Evolutionary conservation across 2,329 filamentous ascomycete species (phyloP), one percentile per base, ranked within the genome.

Genomic region (Paecilomyces variotii): DNA sequence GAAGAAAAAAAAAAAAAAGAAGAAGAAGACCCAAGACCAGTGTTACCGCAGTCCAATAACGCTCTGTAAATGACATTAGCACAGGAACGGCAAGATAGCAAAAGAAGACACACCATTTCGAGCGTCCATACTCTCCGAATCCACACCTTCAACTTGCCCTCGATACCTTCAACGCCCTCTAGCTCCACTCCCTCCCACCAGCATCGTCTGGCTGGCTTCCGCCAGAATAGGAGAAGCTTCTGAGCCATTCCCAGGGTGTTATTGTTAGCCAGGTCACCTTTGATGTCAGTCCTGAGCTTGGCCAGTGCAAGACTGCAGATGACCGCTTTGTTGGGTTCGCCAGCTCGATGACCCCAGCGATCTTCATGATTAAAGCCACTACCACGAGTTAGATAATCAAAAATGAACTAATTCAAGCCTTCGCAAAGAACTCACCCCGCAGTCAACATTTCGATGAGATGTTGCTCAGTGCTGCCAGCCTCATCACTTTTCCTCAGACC

Each of bases 131-230:
- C 94, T 68, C 94, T 85, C 70, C 94, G 84, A 72, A 99, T 97
- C 94, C 94, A 99, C 59, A 99, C 91, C 78, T 99, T 99, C 65
- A 99, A 82, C 72, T 87, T 90, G 56, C 92, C 93, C 56, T 96
- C 86, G 6, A 97, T 88, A 12, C 94, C 94, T 55, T 95, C 91
- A 11, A 99, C 89, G 64, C 90, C 82, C 19, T 94, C 85, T 52
- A 99, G 81, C 73, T 97, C 92, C 39, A 99, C 89, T 26, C 94
- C 94, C 74, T 99, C 94, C 94, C 94, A 99, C 94, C 94, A 99
- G 80, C 94, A 99, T 73, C 94, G 84, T 61, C 94, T 82, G 12
- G 94, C 94, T 14, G 94, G 94, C 77, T 99, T 99, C 64, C 94
- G 85, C 94, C 94, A 99, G 80, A 99, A 99, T 2, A 99, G 82